phyloP scores from a whole-genome alignment of 495 filamentous ascomycete genomes.

The Alectoria sarmentosa region DNA sequence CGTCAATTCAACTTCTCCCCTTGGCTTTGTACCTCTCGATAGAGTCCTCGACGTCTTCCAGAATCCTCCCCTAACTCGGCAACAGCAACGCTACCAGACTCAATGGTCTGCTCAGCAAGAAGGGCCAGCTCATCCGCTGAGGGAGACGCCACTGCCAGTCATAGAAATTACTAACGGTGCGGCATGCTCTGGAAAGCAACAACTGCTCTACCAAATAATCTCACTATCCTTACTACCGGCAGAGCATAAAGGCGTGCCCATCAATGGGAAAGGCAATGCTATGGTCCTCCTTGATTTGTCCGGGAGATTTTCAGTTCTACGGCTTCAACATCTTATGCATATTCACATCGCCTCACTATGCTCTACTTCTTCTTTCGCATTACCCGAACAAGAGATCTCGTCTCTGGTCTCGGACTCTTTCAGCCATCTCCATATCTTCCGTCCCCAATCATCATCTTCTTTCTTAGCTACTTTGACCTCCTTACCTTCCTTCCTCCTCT shows the following conservation, averaged over 20 bases:
- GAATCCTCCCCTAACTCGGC: slow-evolving; percentile 23
- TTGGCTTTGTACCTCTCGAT: slow-evolving; percentile 45
- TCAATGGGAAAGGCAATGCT: slow-evolving; percentile 48
- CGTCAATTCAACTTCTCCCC: slow-evolving; percentile 9
- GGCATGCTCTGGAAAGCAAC: slow-evolving; percentile 54
- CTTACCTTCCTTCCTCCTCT: slow-evolving; percentile 47
- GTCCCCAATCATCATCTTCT: slow-evolving; percentile 45
- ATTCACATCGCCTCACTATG: slow-evolving; percentile 25
- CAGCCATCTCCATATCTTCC: slow-evolving; percentile 45
- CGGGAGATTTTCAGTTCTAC: slow-evolving; percentile 54
- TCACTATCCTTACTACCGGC: slow-evolving; percentile 51
- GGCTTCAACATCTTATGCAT: slow-evolving; percentile 37
- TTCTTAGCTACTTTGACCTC: slow-evolving; percentile 44
- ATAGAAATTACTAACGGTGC: slow-evolving; percentile 51
- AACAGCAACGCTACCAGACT: slow-evolving; percentile 17
- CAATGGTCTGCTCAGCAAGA: slow-evolving; percentile 12
- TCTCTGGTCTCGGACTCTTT: slow-evolving; percentile 28
- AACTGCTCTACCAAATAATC: slow-evolving; percentile 62
- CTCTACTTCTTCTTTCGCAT: background rate
- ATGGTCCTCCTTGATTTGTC: slow-evolving; percentile 68
- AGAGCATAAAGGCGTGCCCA: slow-evolving; percentile 27
- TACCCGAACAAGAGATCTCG: slow-evolving; percentile 27
- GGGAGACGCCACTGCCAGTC: slow-evolving; percentile 34
- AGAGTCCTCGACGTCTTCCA: slow-evolving; percentile 40
- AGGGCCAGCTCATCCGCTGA: slow-evolving; percentile 3